Percentiles rank a stretch among this genome's conserved stretches.
Conservation (phyloP, 2,329 filamentous ascomycete genomes). For the Aureobasidium namibiae region DNA sequence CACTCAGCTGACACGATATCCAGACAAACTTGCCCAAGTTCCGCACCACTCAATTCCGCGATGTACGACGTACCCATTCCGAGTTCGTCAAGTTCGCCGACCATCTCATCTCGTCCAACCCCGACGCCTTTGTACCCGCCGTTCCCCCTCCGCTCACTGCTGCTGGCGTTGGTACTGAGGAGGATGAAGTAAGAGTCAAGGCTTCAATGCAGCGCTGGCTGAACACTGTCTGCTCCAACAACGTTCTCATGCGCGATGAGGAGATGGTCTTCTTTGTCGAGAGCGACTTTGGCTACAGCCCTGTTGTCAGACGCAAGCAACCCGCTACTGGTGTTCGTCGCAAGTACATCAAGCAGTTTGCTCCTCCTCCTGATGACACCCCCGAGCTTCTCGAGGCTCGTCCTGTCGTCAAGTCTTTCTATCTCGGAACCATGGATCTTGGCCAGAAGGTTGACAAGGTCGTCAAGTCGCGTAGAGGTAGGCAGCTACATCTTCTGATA, state of each 20-base stretch:
- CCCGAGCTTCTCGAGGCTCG: slow-evolving; percentile 85
- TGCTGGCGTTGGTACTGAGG: slow-evolving; percentile 89
- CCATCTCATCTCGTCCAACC: slow-evolving; percentile 94
- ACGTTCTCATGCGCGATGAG: slow-evolving; percentile 87
- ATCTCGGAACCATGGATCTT: slow-evolving; percentile 91
- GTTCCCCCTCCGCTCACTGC: slow-evolving; percentile 92
- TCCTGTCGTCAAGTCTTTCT: slow-evolving; percentile 90
- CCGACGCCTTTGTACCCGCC: slow-evolving; percentile 86
- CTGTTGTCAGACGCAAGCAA: slow-evolving; percentile 90
- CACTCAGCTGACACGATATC: not conserved
- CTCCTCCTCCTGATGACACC: slow-evolving; percentile 92
- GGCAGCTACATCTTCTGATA: slow-evolving; percentile 19
- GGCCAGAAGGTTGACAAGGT: slow-evolving; percentile 93
- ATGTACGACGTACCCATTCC: slow-evolving; percentile 88
- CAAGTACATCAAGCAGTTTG: slow-evolving; percentile 97
- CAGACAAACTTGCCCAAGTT: slow-evolving; percentile 99
- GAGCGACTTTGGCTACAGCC: slow-evolving; percentile 96
- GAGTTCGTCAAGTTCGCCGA: slow-evolving; percentile 96
- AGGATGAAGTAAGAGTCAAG: slow-evolving; percentile 87
- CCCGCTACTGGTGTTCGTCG: slow-evolving; percentile 90
- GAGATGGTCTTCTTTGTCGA: slow-evolving; percentile 99
- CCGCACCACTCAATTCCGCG: slow-evolving; percentile 94
- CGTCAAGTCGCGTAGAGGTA: slow-evolving; percentile 87
- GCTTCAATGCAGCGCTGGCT: slow-evolving; percentile 87
- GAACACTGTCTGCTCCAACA: slow-evolving; percentile 85